These are phyloP conservation scores for Chenopodium suecicum DNA, from an alignment of 148 eudicot genomes.

Conservation along the genomic window DNA sequence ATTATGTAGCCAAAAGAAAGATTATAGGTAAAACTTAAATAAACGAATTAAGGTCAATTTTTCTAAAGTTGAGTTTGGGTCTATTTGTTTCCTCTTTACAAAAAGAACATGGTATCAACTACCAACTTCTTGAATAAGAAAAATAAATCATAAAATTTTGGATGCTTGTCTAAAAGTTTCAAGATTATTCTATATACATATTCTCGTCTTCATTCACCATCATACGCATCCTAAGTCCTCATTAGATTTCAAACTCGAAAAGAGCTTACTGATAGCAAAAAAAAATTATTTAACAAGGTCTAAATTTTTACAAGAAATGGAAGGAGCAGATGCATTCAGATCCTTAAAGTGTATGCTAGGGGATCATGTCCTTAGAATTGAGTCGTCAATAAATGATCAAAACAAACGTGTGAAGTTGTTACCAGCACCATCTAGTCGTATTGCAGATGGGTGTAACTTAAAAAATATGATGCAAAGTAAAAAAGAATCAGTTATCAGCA, in stretches of 20 bases:
- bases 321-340: neutral
- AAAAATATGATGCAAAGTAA: neutral
- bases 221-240: neutral
- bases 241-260: neutral
- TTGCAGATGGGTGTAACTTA: neutral
- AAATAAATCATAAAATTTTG: neutral
- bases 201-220: neutral
- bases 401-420: neutral
- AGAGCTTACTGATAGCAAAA: neutral
- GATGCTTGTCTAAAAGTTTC: neutral
- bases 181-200: neutral
- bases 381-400: neutral
- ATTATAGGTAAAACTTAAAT: neutral
- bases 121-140: neutral
- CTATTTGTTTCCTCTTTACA: neutral
- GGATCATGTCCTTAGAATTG: neutral
- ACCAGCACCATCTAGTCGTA: neutral
- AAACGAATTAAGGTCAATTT: neutral
- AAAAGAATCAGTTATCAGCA: conserved; percentile 9
- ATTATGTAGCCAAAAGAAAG: neutral
- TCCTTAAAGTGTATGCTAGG: neutral
- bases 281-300: neutral
- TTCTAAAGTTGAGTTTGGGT: neutral
- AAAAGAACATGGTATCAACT: neutral
- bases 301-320: neutral